These are phyloP conservation scores for Polygonum maritimum DNA, from an alignment of 148 eudicot species.

Conservation along the genomic window DNA sequence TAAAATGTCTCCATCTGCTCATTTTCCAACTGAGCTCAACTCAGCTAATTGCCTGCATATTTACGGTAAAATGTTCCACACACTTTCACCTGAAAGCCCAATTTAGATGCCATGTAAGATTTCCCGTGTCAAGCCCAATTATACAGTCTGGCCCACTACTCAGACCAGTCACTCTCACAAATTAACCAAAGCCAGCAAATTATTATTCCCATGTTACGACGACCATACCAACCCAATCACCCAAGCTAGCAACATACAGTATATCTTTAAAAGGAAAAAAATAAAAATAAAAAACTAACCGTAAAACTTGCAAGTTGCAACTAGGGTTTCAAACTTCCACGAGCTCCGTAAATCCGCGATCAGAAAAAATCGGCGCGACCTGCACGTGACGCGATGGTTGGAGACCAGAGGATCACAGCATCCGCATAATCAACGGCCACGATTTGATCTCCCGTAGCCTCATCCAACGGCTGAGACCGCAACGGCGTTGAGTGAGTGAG, in stretches of 20 bases:
- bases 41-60: too few relatives aligned
- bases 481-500: slow-evolving; percentile 19
- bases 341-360: background rate
- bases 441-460: slow-evolving; percentile 6
- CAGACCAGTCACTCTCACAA: too few relatives aligned
- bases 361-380: slow-evolving; percentile 1
- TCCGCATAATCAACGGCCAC: slow-evolving; percentile 18
- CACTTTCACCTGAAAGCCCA: too few relatives aligned
- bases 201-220: too few relatives aligned
- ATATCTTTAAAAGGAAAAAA: background rate
- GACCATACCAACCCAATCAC: too few relatives aligned
- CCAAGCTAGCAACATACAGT: background rate
- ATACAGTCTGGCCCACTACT: too few relatives aligned
- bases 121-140: too few relatives aligned
- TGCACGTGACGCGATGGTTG: slow-evolving; percentile 1
- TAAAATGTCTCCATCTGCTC: too few relatives aligned
- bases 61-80: too few relatives aligned
- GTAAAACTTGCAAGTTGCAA: background rate
- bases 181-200: too few relatives aligned
- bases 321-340: slow-evolving; percentile 1
- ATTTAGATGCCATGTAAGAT: too few relatives aligned
- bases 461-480: slow-evolving; percentile 25
- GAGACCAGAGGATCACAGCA: background rate
- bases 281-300: background rate
- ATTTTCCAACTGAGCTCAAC: too few relatives aligned